phyloP scores from a whole-genome alignment of 257 asterid species.

The Coffea canephora region DNA sequence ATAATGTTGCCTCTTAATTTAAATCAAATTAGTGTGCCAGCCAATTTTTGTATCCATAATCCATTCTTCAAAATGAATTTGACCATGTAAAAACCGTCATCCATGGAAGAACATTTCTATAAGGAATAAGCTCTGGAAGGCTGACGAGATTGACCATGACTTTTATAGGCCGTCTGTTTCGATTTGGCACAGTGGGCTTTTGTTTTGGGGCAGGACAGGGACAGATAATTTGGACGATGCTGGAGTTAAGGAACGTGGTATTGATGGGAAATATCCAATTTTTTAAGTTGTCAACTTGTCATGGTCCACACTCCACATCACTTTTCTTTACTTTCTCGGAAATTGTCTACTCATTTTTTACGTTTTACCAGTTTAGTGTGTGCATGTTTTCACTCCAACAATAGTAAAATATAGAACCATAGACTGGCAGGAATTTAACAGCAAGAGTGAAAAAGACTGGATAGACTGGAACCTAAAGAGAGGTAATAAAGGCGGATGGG shows the following conservation, averaged over 20 bases:
- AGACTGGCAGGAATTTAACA: no score
- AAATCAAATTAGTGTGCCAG: no score
- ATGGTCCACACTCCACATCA: background rate
- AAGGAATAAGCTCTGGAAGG: background rate
- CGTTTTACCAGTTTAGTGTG: no score
- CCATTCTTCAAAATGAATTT: no score
- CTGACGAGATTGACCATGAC: conserved; percentile 6
- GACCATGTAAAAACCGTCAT: background rate
- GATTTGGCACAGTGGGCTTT: background rate
- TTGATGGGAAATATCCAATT: background rate
- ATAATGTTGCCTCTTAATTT: no score
- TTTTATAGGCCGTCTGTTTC: background rate
- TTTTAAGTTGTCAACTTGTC: background rate
- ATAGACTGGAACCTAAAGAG: no score
- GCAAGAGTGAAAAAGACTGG: no score
- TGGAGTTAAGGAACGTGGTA: background rate
- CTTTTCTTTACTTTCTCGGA: background rate
- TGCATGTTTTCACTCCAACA: no score
- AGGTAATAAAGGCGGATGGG: no score
- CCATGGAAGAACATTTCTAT: background rate
- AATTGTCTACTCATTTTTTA: background rate
- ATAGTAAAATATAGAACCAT: no score
- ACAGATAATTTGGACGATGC: background rate
- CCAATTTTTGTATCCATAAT: no score
- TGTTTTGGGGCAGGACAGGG: background rate